Conservation (phyloP, 176 grass and related monocot genomes). For the Bothriochloa decipiens region DNA sequence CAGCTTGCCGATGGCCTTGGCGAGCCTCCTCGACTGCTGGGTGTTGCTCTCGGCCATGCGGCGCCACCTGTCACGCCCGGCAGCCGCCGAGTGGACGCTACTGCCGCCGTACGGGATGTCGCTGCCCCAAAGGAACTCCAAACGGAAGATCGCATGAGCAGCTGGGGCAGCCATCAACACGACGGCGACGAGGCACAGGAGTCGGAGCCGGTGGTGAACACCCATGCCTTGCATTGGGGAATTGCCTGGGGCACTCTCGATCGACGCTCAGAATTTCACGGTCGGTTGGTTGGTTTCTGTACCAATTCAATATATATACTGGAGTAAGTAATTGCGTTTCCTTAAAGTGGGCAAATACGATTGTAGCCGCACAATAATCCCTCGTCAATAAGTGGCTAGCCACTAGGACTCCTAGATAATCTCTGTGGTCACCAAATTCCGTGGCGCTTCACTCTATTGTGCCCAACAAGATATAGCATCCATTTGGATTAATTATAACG, state of each 20-base stretch:
- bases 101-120: slow-evolving; percentile 40
- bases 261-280: not conserved
- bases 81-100: not conserved
- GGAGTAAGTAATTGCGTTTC: not conserved
- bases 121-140: slow-evolving; percentile 5
- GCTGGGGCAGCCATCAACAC: not conserved
- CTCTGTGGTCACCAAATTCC: slow-evolving; percentile 4
- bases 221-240: slow-evolving; percentile 11
- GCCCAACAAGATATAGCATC: not conserved
- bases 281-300: not conserved
- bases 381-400: not conserved
- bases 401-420: slow-evolving; percentile 17
- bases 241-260: not conserved
- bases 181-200: slow-evolving; percentile 9
- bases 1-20: not conserved
- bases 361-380: not conserved
- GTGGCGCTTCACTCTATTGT: not conserved
- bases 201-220: not conserved
- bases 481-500: not conserved
- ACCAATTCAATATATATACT: not conserved
- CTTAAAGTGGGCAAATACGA: not conserved
- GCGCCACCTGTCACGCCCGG: slow-evolving; percentile 26
- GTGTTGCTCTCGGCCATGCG: slow-evolving; percentile 47
- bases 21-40: not conserved
- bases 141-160: not conserved